A percentile compares a stretch with the other conserved stretches of the same genome.
phyloP scores from a whole-genome alignment of 1,139 yeast genomes.

The Sugiyamaella sp. region DNA sequence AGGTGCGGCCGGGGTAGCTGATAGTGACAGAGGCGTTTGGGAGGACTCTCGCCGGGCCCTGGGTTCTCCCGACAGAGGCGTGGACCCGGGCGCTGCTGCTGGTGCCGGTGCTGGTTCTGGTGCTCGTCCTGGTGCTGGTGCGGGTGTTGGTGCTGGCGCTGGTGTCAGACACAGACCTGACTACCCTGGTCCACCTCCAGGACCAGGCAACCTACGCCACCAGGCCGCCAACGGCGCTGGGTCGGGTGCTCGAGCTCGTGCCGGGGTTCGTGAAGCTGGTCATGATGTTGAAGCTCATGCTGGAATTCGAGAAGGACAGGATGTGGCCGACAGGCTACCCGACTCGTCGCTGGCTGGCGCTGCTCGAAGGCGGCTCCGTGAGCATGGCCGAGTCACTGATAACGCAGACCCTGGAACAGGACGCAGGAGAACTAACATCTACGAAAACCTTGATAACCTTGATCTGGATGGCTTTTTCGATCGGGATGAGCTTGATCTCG shows the following conservation, averaged over 20 bases:
- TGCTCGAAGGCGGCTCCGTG: not conserved
- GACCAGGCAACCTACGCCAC: not conserved
- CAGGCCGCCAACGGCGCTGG: not conserved
- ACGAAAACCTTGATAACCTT: conserved; percentile 10
- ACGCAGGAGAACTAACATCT: conserved; percentile 2
- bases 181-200: conserved; percentile 4
- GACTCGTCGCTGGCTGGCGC: not conserved
- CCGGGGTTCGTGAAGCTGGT: not conserved
- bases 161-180: no score
- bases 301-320: not conserved
- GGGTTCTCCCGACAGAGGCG: no score
- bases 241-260: not conserved
- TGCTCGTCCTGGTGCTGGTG: no score
- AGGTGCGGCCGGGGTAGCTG: no score
- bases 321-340: not conserved
- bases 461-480: conserved; percentile 19
- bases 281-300: not conserved
- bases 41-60: no score
- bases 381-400: conserved; percentile 6
- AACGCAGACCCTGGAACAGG: conserved; percentile 7
- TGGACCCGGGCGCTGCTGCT: not conserved
- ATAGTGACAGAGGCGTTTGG: no score
- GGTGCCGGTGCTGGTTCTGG: no score
- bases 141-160: no score
- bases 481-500: conserved; percentile 12